A percentile compares a stretch with the other conserved stretches of the same genome.
Evolutionary conservation across 495 filamentous ascomycete species (phyloP).

Genomic region (Cudoniella acicularis): DNA sequence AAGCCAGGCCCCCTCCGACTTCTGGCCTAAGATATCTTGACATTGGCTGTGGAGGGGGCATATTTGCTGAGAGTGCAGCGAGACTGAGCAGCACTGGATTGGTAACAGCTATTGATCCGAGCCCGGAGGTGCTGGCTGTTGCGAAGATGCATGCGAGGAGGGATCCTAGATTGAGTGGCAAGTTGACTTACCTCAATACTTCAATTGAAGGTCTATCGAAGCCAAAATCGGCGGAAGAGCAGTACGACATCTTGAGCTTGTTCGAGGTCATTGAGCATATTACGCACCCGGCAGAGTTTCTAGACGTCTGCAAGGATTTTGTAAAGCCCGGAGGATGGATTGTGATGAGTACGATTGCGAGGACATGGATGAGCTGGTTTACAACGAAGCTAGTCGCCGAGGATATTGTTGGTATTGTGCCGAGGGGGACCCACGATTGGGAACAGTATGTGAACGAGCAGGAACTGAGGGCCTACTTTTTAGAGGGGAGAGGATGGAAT

Average conservation of each 20-base stretch:
- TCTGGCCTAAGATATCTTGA: conserved; percentile 69
- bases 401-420: conserved; percentile 82
- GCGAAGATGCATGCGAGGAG: conserved; percentile 68
- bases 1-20: conserved; percentile 28
- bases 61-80: conserved; percentile 90
- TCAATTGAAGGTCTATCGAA: conserved; percentile 64
- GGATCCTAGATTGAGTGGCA: conserved; percentile 57
- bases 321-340: conserved; percentile 92
- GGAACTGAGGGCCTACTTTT: conserved; percentile 65
- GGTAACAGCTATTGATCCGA: conserved; percentile 85
- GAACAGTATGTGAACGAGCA: conserved; percentile 85
- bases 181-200: conserved; percentile 57
- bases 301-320: conserved; percentile 62
- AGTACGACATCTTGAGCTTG: conserved; percentile 73
- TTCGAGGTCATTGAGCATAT: conserved; percentile 98
- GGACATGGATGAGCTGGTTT: conserved; percentile 81
- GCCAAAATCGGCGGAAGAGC: conserved; percentile 34
- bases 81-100: conserved; percentile 60
- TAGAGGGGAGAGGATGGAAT: conserved; percentile 47
- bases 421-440: conserved; percentile 93
- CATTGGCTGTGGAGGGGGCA: conserved; percentile 93
- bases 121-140: conserved; percentile 69
- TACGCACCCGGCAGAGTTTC: conserved; percentile 63
- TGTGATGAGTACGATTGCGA: conserved; percentile 82
- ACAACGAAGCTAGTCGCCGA: conserved; percentile 92